Conservation (phyloP, 2,329 filamentous ascomycete species). For the Madurella mycetomatis region DNA sequence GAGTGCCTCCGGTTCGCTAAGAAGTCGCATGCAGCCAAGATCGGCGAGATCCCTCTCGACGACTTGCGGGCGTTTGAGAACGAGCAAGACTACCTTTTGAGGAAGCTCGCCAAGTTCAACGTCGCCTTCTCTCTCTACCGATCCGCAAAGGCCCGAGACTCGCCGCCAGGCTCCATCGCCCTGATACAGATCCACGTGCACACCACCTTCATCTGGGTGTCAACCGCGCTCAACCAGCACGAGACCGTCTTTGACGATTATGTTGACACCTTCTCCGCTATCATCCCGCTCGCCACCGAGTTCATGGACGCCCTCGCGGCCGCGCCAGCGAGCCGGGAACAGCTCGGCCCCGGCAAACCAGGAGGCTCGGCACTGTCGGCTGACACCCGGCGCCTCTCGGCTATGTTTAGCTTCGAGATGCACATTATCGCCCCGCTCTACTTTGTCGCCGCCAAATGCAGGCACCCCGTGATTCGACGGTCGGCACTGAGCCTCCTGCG, state of each 20-base stretch:
- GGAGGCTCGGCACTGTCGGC: slow-evolving; percentile 8
- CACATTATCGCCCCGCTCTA: slow-evolving; percentile 40
- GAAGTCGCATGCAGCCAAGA: slow-evolving; percentile 27
- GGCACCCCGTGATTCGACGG: slow-evolving; percentile 38
- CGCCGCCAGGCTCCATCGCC: slow-evolving; percentile 21
- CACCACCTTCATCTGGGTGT: slow-evolving; percentile 33
- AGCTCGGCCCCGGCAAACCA: not conserved
- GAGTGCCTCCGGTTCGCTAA: slow-evolving; percentile 36
- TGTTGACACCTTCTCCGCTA: slow-evolving; percentile 33
- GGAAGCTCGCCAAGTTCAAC: slow-evolving; percentile 29
- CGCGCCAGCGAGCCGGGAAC: slow-evolving; percentile 4
- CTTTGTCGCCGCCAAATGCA: slow-evolving; percentile 38
- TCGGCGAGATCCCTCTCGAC: slow-evolving; percentile 26
- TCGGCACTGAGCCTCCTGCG: slow-evolving; percentile 36
- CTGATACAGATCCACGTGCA: slow-evolving; percentile 38
- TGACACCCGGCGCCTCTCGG: slow-evolving; percentile 16
- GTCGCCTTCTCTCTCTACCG: slow-evolving; percentile 32
- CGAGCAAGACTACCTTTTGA: slow-evolving; percentile 34
- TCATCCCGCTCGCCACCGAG: slow-evolving; percentile 34
- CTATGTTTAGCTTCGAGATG: slow-evolving; percentile 40
- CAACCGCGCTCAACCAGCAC: slow-evolving; percentile 27
- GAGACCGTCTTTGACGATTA: slow-evolving; percentile 36
- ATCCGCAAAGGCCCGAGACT: slow-evolving; percentile 21
- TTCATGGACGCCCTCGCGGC: slow-evolving; percentile 24
- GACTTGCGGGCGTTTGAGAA: slow-evolving; percentile 27